A percentile compares a stretch with the other conserved stretches of the same genome.
phyloP scores from a whole-genome alignment of 2,329 filamentous ascomycete species.

The Amesomyces nigricolor region DNA sequence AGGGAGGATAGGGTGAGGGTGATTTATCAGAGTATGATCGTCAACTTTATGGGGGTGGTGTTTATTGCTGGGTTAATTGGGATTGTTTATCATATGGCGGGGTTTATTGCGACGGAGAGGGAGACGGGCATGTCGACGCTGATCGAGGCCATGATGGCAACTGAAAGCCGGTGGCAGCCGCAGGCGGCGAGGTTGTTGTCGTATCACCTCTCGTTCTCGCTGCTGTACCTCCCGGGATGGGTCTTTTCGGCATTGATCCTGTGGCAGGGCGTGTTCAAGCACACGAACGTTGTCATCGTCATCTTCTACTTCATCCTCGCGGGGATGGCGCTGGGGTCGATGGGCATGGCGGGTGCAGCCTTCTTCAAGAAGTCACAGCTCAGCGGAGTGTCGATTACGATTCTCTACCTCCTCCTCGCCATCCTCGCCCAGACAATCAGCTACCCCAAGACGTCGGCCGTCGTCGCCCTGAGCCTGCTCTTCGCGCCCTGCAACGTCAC shows the following conservation, averaged over 20 bases:
- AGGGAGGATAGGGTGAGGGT: slow-evolving; percentile 59
- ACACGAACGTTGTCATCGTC: slow-evolving; percentile 59
- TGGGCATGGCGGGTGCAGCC: slow-evolving; percentile 73
- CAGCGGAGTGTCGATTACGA: slow-evolving; percentile 72
- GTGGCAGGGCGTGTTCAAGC: slow-evolving; percentile 56
- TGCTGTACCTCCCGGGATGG: slow-evolving; percentile 80
- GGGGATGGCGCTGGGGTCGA: slow-evolving; percentile 73
- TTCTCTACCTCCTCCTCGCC: slow-evolving; percentile 68
- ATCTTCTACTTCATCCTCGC: slow-evolving; percentile 68
- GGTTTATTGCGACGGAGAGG: slow-evolving; percentile 77
- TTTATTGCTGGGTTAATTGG: slow-evolving; percentile 77
- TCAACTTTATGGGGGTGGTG: slow-evolving; percentile 69
- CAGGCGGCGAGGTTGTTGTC: slow-evolving; percentile 73
- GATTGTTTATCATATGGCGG: slow-evolving; percentile 80
- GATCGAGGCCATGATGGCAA: slow-evolving; percentile 87
- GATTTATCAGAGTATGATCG: slow-evolving; percentile 66
- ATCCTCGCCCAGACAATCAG: slow-evolving; percentile 75
- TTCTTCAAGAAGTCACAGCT: slow-evolving; percentile 86
- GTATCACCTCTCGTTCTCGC: slow-evolving; percentile 72
- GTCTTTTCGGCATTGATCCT: slow-evolving; percentile 66
- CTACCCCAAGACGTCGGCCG: slow-evolving; percentile 55
- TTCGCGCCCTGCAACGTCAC: slow-evolving; percentile 88
- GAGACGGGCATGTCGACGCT: slow-evolving; percentile 84
- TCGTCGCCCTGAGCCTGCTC: slow-evolving; percentile 65
- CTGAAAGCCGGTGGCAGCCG: slow-evolving; percentile 65